Evolutionary conservation across 495 filamentous ascomycete genomes (phyloP), one percentile per base, ranked within the genome.

Genomic region (Penicillium ucsense): DNA sequence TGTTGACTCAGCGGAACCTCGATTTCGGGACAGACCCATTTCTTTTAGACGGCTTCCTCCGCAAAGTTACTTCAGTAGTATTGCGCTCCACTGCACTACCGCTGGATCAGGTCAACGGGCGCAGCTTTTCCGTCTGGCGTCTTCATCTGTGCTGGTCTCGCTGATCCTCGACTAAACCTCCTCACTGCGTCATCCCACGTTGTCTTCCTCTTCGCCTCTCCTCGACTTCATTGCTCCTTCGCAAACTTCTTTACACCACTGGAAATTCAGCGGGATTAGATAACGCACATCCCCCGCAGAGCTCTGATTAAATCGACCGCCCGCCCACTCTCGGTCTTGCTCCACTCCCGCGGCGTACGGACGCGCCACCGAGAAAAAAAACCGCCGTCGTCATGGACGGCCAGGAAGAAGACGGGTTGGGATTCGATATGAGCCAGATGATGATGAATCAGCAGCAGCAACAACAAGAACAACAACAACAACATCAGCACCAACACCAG

Each of bases 391-490:
- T 10, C 31, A 73, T 73, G 70, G 67, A 73, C 40, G 62, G 61
- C 37, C 52, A 70, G 46, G 67, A 65, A 56, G 70, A 70, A 35
- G 66, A 57, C 43, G 64, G 63, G 47, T 54, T 70, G 61, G 67
- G 65, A 40, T 70, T 70, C 46, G 68, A 72, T 35, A 65, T 70
- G 65, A 47, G 49, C 38, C 64, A 66, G 43, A 63, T 62, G 49
- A 66, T 70, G 54, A 66, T 70, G 64, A 76, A 80, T 51, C 82
- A 84, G 40, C 82, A 86, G 45, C 78, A 82, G 20, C 20, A 20
- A 20, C 20, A 20, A 20, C 20, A 20, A 20, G 1, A 20, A 20
- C 20, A 86, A 45, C 78, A 82, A 31, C 81, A 83, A 63, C 79
- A 20, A 20, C 20, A 20, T 20, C 20, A 1, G 20, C 20, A 20